A percentile compares a stretch with the other conserved stretches of the same genome.
phyloP scores from a whole-genome alignment of 352 stramenopile species.

The Halophytophthora batemanensis region DNA sequence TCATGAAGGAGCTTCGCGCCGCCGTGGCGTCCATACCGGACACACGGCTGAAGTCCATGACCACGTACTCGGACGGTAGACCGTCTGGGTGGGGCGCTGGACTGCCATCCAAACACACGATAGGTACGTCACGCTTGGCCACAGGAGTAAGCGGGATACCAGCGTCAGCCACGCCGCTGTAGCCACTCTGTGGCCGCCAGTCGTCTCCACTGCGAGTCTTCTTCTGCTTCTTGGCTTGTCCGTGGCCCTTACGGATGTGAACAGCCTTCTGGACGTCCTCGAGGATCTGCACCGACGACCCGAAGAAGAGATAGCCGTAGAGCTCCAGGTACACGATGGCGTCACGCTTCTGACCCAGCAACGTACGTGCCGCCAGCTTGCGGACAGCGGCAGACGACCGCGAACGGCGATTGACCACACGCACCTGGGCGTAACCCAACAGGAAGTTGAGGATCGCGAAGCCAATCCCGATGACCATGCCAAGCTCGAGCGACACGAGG shows the following conservation, averaged over 20 bases:
- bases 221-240: slow-evolving; percentile 18
- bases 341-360: slow-evolving; percentile 62
- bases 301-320: slow-evolving; percentile 86
- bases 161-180: slow-evolving; percentile 12
- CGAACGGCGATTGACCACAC: slow-evolving; percentile 62
- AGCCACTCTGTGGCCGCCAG: slow-evolving; percentile 9
- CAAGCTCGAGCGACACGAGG: slow-evolving; percentile 93
- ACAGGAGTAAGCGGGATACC: slow-evolving; percentile 53
- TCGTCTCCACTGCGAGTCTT: slow-evolving; percentile 15
- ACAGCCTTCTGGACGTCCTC: slow-evolving; percentile 79
- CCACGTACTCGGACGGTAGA: slow-evolving; percentile 78
- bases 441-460: slow-evolving; percentile 88
- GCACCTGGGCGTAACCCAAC: slow-evolving; percentile 70
- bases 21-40: slow-evolving; percentile 88
- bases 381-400: slow-evolving; percentile 60
- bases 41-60: slow-evolving; percentile 87
- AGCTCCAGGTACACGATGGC: slow-evolving; percentile 79
- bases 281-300: slow-evolving; percentile 79
- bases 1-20: slow-evolving; percentile 80
- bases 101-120: slow-evolving; percentile 75
- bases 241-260: slow-evolving; percentile 44
- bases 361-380: slow-evolving; percentile 59
- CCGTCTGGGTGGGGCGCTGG: slow-evolving; percentile 38
- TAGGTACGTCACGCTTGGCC: slow-evolving; percentile 43
- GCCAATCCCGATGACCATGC: slow-evolving; percentile 92